These are phyloP conservation scores for Psilocybe sp. DNA, from an alignment of 768 basidiomycete genomes.

Conservation along the genomic window DNA sequence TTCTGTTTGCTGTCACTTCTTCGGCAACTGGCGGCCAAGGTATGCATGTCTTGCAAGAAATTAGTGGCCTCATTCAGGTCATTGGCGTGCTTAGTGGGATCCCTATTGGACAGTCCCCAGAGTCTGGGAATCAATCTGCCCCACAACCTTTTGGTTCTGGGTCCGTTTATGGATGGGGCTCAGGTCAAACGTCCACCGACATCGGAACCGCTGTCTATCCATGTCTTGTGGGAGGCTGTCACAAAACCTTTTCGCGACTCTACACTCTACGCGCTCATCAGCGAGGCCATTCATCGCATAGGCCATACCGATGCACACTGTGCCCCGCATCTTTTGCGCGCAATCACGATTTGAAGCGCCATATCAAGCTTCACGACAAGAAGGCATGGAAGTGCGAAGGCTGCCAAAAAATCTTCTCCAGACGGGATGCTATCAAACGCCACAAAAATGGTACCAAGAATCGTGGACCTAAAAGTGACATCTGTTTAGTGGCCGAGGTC, in stretches of 20 bases:
- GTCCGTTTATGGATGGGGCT: slow-evolving; percentile 33
- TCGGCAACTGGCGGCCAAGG: slow-evolving; percentile 50
- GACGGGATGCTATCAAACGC: slow-evolving; percentile 77
- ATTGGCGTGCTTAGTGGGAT: slow-evolving; percentile 78
- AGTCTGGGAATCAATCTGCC: slow-evolving; percentile 29
- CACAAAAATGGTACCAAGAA: slow-evolving; percentile 63
- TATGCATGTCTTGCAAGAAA: slow-evolving; percentile 65
- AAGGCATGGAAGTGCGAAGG: slow-evolving; percentile 74
- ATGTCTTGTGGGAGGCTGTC: slow-evolving; percentile 63
- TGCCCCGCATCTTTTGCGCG: slow-evolving; percentile 79
- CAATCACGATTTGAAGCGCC: slow-evolving; percentile 80
- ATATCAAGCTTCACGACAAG: slow-evolving; percentile 66
- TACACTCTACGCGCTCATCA: slow-evolving; percentile 72
- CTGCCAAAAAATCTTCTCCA: slow-evolving; percentile 71
- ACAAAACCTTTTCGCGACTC: slow-evolving; percentile 67
- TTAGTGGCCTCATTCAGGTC: slow-evolving; percentile 79
- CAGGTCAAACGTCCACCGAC: slow-evolving; percentile 34
- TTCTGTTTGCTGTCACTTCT: slow-evolving; percentile 75
- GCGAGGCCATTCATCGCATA: slow-evolving; percentile 58
- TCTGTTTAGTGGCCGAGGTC: slow-evolving; percentile 57
- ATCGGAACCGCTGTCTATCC: slow-evolving; percentile 80
- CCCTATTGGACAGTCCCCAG: slow-evolving; percentile 53
- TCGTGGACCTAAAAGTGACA: slow-evolving; percentile 47
- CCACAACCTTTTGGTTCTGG: slow-evolving; percentile 27
- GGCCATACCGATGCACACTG: slow-evolving; percentile 59